Evolutionary conservation across 176 grass and related monocot species (phyloP).

Genomic region (Saccharum officinarum): DNA sequence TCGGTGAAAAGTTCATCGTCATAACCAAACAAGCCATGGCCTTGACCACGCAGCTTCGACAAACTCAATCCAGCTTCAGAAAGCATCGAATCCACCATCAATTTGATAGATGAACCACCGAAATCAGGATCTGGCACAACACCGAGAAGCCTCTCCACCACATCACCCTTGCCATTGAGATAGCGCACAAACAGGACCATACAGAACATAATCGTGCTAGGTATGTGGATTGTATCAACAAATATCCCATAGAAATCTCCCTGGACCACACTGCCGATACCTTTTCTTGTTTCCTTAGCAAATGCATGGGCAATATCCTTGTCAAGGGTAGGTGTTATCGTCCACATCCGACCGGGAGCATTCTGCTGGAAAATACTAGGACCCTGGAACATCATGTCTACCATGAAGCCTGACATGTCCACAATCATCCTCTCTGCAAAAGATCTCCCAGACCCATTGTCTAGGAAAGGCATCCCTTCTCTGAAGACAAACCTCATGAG

Average conservation of each 20-base stretch:
- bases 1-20: not conserved
- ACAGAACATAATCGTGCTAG: not conserved
- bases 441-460: conserved; percentile 40
- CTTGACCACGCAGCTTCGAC: conserved; percentile 12
- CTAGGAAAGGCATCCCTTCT: conserved; percentile 39
- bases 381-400: not conserved
- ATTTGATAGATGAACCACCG: not conserved
- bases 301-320: conserved; percentile 27
- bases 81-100: not conserved
- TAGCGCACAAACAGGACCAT: conserved; percentile 30
- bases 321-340: conserved; percentile 19
- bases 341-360: not conserved
- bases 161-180: conserved; percentile 25
- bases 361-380: not conserved
- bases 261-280: conserved; percentile 27
- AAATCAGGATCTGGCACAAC: conserved; percentile 22
- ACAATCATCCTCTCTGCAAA: conserved; percentile 24
- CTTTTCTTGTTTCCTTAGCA: conserved; percentile 28
- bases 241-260: conserved; percentile 33
- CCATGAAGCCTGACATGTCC: conserved; percentile 25
- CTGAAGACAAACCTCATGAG: conserved; percentile 34
- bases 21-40: conserved; percentile 8
- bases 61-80: conserved; percentile 40
- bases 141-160: conserved; percentile 36
- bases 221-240: conserved; percentile 1